A percentile compares a stretch with the other conserved stretches of the same genome.
These are phyloP conservation scores for Haematococcus sp. DNA, from an alignment of 139 green algal genomes.

Conservation along the genomic window DNA sequence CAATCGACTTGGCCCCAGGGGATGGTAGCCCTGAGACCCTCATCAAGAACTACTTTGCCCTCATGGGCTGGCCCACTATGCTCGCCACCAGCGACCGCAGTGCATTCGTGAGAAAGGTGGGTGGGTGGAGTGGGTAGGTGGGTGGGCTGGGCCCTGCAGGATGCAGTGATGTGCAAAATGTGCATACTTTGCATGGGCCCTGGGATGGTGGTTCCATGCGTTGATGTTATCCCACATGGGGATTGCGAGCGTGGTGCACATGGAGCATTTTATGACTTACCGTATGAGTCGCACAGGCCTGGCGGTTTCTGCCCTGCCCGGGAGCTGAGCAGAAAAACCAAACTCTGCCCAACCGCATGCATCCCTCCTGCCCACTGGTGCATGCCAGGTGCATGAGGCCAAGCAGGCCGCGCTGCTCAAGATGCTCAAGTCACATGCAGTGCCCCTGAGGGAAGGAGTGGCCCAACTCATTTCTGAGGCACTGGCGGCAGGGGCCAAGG, in stretches of 20 bases:
- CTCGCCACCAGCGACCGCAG: conserved; percentile 6
- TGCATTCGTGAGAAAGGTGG: conserved; percentile 3
- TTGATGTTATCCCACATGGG: too few species aligned
- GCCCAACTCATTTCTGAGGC: too few species aligned
- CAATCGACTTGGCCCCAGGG: background rate
- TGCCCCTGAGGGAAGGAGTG: too few species aligned
- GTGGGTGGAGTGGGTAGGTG: background rate
- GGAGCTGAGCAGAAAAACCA: too few species aligned
- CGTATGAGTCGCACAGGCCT: too few species aligned
- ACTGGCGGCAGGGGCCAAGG: too few species aligned
- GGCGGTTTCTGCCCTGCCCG: too few species aligned
- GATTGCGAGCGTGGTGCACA: too few species aligned
- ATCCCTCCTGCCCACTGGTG: background rate
- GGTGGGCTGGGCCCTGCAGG: background rate
- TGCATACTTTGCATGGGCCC: background rate
- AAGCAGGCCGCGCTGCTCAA: conserved; percentile 7
- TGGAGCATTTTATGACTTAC: too few species aligned
- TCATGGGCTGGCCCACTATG: conserved; percentile 14
- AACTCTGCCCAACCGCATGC: too few species aligned
- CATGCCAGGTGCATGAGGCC: conserved; percentile 7
- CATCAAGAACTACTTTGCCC: conserved; percentile 10
- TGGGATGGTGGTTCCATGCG: too few species aligned
- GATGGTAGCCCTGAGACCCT: conserved; percentile 6
- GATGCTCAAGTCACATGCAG: too few species aligned
- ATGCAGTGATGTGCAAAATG: background rate